Base-by-base conservation (phyloP, 768 basidiomycete species). In the Tulasnella sp. region DNA sequence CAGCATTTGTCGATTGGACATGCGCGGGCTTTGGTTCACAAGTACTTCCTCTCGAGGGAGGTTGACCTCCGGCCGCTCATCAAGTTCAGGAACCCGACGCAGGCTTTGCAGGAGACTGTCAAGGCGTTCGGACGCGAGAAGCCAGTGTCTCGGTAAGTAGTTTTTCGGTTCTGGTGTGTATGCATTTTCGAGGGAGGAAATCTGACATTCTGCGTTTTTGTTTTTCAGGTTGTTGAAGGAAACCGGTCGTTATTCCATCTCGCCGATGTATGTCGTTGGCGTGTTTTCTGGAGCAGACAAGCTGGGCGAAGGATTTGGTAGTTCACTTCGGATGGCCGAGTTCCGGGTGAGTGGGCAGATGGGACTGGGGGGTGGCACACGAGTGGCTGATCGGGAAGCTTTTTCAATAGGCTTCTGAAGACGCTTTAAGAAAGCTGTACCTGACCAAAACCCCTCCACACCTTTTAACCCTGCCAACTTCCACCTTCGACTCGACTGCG, bases 191-290 rank as follows among this genome's bases (percentile, higher is more conserved):
- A 67, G 29, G 22, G 36, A 34, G 36, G 31, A 3, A 49, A 19
- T 19, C 45, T 64, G 58, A 64, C 58, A 2, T 64, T 25, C 14
- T 58, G 58, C 12, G 0, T 12, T 8, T 58, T 29, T 36, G 1
- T 34, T 14, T 19, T 25, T 75, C 79, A 96, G 95, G 82, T 83
- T 99, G 74, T 84, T 99, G 77, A 94, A 92, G 81, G 96, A 98
- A 83, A 95, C 96, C 0, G 97, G 97, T 81, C 91, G 96, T 67
- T 90, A 90, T 79, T 92, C 94, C 0, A 93, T 93, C 79, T 91
- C 94, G 3, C 96, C 97, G 0, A 87, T 96, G 49, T 99, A 92
- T 82, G 92, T 97, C n/a, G 91, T 97, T n/a, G 97, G 95, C 22
- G 91, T 97, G 77, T 99, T 89, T 82, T 93, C 90, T 31, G 94